Base-by-base conservation (phyloP, 805 yeast species). In the Limtongia smithiae region DNA sequence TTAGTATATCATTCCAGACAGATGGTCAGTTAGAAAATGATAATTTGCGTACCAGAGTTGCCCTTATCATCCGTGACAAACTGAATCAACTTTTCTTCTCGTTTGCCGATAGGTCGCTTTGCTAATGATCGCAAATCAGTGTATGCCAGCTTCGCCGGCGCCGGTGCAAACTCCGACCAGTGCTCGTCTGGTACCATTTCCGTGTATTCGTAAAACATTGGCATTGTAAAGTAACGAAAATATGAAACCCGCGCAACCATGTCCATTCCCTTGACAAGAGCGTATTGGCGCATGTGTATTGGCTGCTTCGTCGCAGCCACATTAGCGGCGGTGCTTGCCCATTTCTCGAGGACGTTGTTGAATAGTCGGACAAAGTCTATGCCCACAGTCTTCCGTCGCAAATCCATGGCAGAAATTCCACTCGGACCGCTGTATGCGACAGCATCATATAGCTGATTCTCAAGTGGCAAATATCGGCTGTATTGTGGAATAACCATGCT, bases 171-270 rank as follows among this genome's bases (percentile, higher is more conserved):
- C 2, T 52, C 32, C 2, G 69, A 69, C 58, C 73, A 67, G 3
- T 48, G 28, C 4, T 57, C 54, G 20, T 61, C 63, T 1, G 48
- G 42, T 2, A 61, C 55, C 14, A 59, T 55, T 20, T 66, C 66
- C 0, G 69, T 63, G 14, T 69, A 62, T 18, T 58, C 61, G 15
- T 67, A 49, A 47, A 71, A 75, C 37, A 71, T 67, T 3, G 66
- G 62, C 39, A 73, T 72, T 0, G 81, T 71, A 53, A 81, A 72
- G 58, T 84, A 81, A 35, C 94, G 71, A 65, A 78, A 85, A 57
- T 80, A 85, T 60, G 85, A 83, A 50, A 75, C 72, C 55, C 88
- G 80, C 0, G 95, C 94, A 51, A 79, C 81, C 57, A 80, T 80
- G 61, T 85, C 94, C 51, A 79, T 78, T 15, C 82, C 81, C 54